phyloP scores from a whole-genome alignment of 2,329 filamentous ascomycete genomes.

The Talaromyces islandicus region DNA sequence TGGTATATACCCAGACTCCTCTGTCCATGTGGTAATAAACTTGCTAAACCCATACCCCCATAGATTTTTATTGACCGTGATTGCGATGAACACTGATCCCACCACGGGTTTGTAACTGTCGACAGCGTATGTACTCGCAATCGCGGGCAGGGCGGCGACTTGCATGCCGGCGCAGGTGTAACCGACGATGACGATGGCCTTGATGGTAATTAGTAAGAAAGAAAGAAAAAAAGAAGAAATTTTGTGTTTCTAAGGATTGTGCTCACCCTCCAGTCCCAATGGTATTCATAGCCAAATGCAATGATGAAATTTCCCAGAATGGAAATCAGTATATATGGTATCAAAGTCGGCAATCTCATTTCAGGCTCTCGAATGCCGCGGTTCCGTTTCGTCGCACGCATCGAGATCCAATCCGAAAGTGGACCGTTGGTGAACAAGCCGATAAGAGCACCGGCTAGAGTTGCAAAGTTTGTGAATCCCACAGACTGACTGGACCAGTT shows the following conservation, averaged over 20 bases:
- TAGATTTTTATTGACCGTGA: constrained; percentile 60
- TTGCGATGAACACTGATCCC: constrained; percentile 53
- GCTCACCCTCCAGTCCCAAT: constrained; percentile 46
- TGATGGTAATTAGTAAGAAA: neutral
- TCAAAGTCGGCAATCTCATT: constrained; percentile 52
- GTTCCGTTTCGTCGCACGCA: constrained; percentile 47
- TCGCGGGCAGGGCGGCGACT: constrained; percentile 55
- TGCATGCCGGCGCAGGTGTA: constrained; percentile 53
- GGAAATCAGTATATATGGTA: constrained; percentile 53
- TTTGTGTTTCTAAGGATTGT: neutral
- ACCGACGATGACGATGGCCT: constrained; percentile 50
- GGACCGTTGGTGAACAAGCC: constrained; percentile 51
- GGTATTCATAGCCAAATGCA: constrained; percentile 47
- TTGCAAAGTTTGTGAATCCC: constrained; percentile 54
- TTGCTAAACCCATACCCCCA: constrained; percentile 57
- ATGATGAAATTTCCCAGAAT: constrained; percentile 54
- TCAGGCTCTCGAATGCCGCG: constrained; percentile 53
- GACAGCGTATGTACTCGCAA: constrained; percentile 53
- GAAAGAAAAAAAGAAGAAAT: no score
- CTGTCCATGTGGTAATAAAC: constrained; percentile 50
- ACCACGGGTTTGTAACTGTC: constrained; percentile 61
- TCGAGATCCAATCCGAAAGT: constrained; percentile 51
- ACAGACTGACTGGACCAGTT: constrained; percentile 46
- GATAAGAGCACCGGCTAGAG: constrained; percentile 49
- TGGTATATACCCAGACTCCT: constrained; percentile 45